Evolutionary conservation across 495 filamentous ascomycete genomes (phyloP).

Genomic region (Parathielavia hyrcaniae): DNA sequence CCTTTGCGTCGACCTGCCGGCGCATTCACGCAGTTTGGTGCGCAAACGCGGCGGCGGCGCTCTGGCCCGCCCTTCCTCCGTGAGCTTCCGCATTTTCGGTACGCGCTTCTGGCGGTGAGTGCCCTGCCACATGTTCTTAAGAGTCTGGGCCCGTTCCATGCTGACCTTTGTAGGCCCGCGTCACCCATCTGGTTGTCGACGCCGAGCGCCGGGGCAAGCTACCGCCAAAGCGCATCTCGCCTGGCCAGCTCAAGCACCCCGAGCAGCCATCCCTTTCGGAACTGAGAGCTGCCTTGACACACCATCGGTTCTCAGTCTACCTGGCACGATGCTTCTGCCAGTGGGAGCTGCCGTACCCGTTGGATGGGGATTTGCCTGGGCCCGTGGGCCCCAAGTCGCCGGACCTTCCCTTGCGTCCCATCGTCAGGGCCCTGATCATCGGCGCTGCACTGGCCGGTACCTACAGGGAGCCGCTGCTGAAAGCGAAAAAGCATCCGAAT

Average conservation of each 20-base stretch:
- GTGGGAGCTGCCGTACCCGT: neutral
- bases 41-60: neutral
- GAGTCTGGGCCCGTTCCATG: neutral
- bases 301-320: neutral
- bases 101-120: neutral
- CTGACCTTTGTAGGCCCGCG: neutral
- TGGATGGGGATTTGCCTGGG: neutral
- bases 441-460: neutral
- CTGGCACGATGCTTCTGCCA: neutral
- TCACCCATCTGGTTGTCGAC: neutral
- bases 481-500: neutral
- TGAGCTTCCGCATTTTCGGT: neutral
- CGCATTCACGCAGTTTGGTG: neutral
- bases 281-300: neutral
- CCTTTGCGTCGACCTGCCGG: neutral
- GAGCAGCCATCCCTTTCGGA: neutral
- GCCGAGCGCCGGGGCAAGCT: constrained; percentile 2
- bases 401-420: neutral
- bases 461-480: neutral
- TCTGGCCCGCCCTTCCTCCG: constrained; percentile 4
- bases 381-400: neutral
- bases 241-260: neutral
- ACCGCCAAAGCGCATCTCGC: neutral
- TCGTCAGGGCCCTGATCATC: neutral
- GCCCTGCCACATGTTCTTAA: neutral